Base-by-base conservation (phyloP, 2,329 filamentous ascomycete genomes). In the Venturia aucupariae region DNA sequence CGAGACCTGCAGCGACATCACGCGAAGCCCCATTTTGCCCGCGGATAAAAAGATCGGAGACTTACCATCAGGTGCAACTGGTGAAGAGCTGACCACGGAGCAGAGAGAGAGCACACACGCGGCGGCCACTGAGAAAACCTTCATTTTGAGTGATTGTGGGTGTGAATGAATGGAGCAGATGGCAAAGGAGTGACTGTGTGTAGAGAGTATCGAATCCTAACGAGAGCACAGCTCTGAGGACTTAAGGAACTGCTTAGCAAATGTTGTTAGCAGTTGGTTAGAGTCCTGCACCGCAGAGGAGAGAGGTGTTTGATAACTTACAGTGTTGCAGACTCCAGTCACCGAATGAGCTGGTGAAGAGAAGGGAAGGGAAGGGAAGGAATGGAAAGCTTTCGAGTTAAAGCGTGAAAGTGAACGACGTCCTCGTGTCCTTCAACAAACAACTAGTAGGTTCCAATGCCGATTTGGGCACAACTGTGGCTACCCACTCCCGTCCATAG, bases 401-500 rank as follows among this genome's bases (percentile, higher is more conserved):
- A 57, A n/a, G 46, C 24, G 46, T 38, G n/a, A n/a, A n/a, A n/a
- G n/a, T n/a, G n/a, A n/a, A n/a, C n/a, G n/a, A n/a, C n/a, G n/a
- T n/a, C n/a, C n/a, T n/a, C 22, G 46, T 51, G 46, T 1, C 46
- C 22, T n/a, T 35, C 2, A 57, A 35, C 17, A 35, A n/a, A 30
- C 48, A 11, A 54, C 24, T 27, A 57, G 22, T 27, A 27, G n/a
- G n/a, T n/a, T n/a, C n/a, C 22, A 22, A 35, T 57, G 51, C 35
- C 30, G 27, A 57, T 6, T 19, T 22, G 7, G 30, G 17, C 30
- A 57, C 51, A 13, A 35, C 46, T 24, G 46, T 57, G 30, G 30
- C 27, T 57, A 35, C 51, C 51, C 51, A 57, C 48, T 55, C 48
- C n/a, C n/a, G n/a, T n/a, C n/a, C 48, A 55, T 55, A 55, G 48